A percentile compares a stretch with the other conserved stretches of the same genome.
These are phyloP conservation scores for Neopestalotiopsis clavispora DNA, from an alignment of 2,329 filamentous ascomycete species.

Conservation along the genomic window DNA sequence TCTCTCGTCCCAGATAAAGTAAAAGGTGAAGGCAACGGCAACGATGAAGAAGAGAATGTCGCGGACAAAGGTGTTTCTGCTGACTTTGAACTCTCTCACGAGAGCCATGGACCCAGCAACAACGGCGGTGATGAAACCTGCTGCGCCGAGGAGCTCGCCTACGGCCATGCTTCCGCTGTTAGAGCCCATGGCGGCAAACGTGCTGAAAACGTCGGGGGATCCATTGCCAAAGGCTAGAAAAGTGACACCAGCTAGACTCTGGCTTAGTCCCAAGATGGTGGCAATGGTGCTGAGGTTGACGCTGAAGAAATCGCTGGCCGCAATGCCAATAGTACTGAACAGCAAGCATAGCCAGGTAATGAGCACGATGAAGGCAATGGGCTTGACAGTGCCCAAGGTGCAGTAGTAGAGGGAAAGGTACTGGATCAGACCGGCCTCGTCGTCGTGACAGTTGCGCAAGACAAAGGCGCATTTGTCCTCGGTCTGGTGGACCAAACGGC, in stretches of 20 bases:
- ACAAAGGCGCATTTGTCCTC: conserved; percentile 88
- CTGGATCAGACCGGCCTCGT: conserved; percentile 86
- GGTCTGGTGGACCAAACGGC: conserved; percentile 77
- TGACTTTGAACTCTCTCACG: conserved; percentile 92
- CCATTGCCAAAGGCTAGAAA: conserved; percentile 97
- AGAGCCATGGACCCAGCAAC: conserved; percentile 97
- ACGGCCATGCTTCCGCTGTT: conserved; percentile 97
- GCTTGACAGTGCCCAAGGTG: conserved; percentile 67
- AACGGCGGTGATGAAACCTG: conserved; percentile 94
- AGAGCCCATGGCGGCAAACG: conserved; percentile 96
- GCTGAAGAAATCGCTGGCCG: conserved; percentile 97
- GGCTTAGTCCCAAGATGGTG: conserved; percentile 86
- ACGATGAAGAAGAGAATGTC: conserved; percentile 93
- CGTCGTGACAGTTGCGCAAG: conserved; percentile 79
- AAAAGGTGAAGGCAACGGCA: conserved; percentile 84
- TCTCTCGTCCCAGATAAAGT: conserved; percentile 83
- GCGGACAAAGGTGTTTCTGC: conserved; percentile 85
- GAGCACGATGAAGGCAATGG: conserved; percentile 79
- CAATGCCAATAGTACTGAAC: conserved; percentile 96
- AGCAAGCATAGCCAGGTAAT: conserved; percentile 85
- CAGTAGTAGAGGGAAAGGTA: conserved; percentile 96
- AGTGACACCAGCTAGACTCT: conserved; percentile 94
- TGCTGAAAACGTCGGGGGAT: conserved; percentile 97
- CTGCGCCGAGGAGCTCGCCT: conserved; percentile 92
- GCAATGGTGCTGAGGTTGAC: conserved; percentile 95